Evolutionary conservation across 805 yeast genomes (phyloP), one percentile per base, ranked within the genome.

Genomic region (Candida krabiensis): DNA sequence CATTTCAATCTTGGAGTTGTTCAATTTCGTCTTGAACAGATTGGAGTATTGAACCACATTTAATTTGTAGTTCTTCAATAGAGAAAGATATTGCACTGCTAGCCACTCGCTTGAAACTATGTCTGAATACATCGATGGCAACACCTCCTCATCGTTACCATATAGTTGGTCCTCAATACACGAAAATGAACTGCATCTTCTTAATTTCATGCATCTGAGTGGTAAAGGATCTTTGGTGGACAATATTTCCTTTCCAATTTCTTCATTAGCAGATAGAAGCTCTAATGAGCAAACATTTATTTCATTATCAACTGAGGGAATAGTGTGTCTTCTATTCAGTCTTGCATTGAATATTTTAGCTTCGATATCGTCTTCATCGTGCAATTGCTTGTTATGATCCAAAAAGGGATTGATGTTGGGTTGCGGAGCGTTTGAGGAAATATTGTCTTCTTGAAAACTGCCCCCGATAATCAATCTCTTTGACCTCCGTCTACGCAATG

Each of bases 261-360:
- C 58, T 48, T 37, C 50, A 50, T 41, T 60, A 40, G 27, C 41
- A 21, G 45, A 28, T 6, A 38, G 35, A 35, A 55, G 28, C 16
- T 56, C 58, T 14, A 67, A 43, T 4, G 57, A 53, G 27, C 52
- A 40, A 1, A 51, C 34, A 35, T 59, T 66, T 9, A 68, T 24
- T 19, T 70, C 76, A 3, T 48, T 34, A 12, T 49, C 37, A 8
- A 64, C 42, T 5, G 56, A 55, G 1, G 76, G 76, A 30, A 62
- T 58, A n/a, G 75, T 66, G 14, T 56, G 53, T 33, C 76, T 54
- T 50, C 76, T 49, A 12, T 55, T 52, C 16, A 66, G 28, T 14
- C 64, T 41, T 4, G 40, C 25, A 25, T 50, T 48, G 38, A 60
- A 60, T 5, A 30, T 9, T 3, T 30, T 22, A 14, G 47, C 52